phyloP scores from a whole-genome alignment of 192 early-diverging fungal species.

The Entomortierella lignicola region DNA sequence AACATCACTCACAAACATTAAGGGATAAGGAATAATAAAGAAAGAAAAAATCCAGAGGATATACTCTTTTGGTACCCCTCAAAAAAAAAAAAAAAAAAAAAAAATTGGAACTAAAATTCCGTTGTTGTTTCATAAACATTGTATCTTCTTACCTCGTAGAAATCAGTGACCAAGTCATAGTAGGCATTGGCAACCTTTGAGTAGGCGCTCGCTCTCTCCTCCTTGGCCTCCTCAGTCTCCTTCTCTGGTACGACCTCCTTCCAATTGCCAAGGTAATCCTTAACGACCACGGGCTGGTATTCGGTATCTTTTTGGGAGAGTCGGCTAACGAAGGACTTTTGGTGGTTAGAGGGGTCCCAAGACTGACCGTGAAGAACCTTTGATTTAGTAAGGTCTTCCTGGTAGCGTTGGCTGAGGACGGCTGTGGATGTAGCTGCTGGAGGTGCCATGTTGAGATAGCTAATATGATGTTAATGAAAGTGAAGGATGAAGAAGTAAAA shows the following conservation, averaged over 20 bases:
- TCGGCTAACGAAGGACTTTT: slow-evolving; percentile 57
- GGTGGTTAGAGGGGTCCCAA: slow-evolving; percentile 34
- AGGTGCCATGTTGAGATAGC: slow-evolving; percentile 3
- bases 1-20: not conserved
- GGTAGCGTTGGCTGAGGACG: slow-evolving; percentile 40
- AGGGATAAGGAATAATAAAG: not conserved
- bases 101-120: too few species aligned
- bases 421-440: slow-evolving; percentile 24
- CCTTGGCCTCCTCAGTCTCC: slow-evolving; percentile 70
- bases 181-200: slow-evolving; percentile 82
- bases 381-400: slow-evolving; percentile 65
- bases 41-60: not conserved
- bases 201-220: slow-evolving; percentile 64
- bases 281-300: slow-evolving; percentile 72
- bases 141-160: slow-evolving; percentile 83
- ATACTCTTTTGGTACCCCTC: not conserved
- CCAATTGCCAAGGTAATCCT: slow-evolving; percentile 82
- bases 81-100: too few species aligned
- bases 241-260: slow-evolving; percentile 58
- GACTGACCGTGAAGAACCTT: slow-evolving; percentile 64
- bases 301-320: slow-evolving; percentile 74
- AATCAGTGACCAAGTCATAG: slow-evolving; percentile 87
- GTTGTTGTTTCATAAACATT: too few species aligned
- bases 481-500: not conserved
- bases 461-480: not conserved